These are phyloP conservation scores for Wickerhamomyces queroliae DNA, from an alignment of 805 yeast species.

Conservation along the genomic window DNA sequence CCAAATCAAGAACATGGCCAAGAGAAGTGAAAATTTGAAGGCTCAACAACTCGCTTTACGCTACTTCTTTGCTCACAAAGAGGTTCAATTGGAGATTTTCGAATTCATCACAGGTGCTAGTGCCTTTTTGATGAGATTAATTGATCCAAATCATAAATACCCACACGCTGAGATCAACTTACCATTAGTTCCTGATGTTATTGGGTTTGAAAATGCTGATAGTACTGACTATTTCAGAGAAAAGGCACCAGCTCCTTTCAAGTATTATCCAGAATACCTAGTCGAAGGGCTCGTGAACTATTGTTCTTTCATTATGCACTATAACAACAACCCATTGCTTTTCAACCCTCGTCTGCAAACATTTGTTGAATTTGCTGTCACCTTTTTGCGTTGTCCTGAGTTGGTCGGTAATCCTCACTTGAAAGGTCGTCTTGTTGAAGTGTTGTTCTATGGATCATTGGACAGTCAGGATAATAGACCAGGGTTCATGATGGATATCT, in stretches of 20 bases:
- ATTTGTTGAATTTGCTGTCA: slow-evolving; percentile 67
- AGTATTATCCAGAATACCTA: slow-evolving; percentile 77
- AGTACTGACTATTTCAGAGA: slow-evolving; percentile 66
- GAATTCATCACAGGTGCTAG: slow-evolving; percentile 76
- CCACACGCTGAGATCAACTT: slow-evolving; percentile 48
- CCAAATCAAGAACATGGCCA: slow-evolving; percentile 48
- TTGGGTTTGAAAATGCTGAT: slow-evolving; percentile 62
- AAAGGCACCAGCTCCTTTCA: slow-evolving; percentile 70
- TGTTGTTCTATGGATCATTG: slow-evolving; percentile 68
- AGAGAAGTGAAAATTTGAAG: slow-evolving; percentile 30
- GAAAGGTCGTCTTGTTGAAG: slow-evolving; percentile 78
- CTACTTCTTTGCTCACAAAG: slow-evolving; percentile 53
- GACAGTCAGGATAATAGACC: slow-evolving; percentile 49
- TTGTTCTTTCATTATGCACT: slow-evolving; percentile 54
- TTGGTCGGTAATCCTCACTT: slow-evolving; percentile 88
- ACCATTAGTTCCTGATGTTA: slow-evolving; percentile 55
- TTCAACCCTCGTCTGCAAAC: slow-evolving; percentile 44
- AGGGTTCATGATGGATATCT: slow-evolving; percentile 68
- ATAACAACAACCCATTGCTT: slow-evolving; percentile 51
- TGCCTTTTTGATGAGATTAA: slow-evolving; percentile 60
- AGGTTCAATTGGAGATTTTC: slow-evolving; percentile 59
- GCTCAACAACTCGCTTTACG: slow-evolving; percentile 53
- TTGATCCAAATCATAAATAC: slow-evolving; percentile 65
- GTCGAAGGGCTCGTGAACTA: slow-evolving; percentile 79
- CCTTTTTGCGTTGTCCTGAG: slow-evolving; percentile 79